phyloP scores from a whole-genome alignment of 208 protist genomes.

The Wallacemonas sp. region DNA sequence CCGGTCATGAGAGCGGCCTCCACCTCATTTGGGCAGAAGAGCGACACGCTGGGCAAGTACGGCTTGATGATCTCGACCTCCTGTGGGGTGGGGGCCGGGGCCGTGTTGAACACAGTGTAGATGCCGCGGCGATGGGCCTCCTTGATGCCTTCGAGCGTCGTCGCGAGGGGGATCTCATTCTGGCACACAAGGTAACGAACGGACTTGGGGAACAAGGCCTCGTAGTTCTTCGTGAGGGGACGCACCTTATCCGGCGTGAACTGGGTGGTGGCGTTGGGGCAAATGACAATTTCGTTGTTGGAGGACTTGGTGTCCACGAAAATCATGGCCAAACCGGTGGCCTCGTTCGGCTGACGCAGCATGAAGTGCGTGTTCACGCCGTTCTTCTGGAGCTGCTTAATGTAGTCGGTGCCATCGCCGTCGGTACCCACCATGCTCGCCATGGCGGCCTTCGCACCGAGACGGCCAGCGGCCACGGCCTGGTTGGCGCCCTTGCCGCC shows the following conservation, averaged over 20 bases:
- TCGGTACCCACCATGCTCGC: conserved; percentile 88
- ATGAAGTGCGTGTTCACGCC: conserved; percentile 82
- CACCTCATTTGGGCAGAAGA: conserved; percentile 94
- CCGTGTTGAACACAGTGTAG: conserved; percentile 94
- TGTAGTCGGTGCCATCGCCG: conserved; percentile 85
- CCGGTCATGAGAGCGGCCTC: conserved; percentile 89
- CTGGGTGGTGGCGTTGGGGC: conserved; percentile 81
- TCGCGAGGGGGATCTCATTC: conserved; percentile 89
- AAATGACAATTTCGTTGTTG: conserved; percentile 93
- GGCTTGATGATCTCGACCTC: conserved; percentile 71
- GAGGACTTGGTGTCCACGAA: conserved; percentile 85
- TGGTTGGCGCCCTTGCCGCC: conserved; percentile 96
- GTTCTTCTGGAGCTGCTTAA: conserved; percentile 75
- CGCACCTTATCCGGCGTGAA: conserved; percentile 65
- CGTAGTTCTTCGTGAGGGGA: conserved; percentile 55
- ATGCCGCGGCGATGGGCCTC: conserved; percentile 74
- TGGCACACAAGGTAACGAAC: conserved; percentile 89
- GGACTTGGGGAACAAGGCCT: conserved; percentile 44
- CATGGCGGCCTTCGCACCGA: conserved; percentile 86
- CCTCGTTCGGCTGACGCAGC: conserved; percentile 38
- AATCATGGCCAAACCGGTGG: conserved; percentile 92
- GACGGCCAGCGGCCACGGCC: conserved; percentile 78
- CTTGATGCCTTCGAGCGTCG: conserved; percentile 83
- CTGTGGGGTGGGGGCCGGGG: conserved; percentile 79
- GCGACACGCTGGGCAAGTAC: conserved; percentile 78